phyloP scores from a whole-genome alignment of 2,329 filamentous ascomycete genomes.

The Chrysosporium queenslandicum region DNA sequence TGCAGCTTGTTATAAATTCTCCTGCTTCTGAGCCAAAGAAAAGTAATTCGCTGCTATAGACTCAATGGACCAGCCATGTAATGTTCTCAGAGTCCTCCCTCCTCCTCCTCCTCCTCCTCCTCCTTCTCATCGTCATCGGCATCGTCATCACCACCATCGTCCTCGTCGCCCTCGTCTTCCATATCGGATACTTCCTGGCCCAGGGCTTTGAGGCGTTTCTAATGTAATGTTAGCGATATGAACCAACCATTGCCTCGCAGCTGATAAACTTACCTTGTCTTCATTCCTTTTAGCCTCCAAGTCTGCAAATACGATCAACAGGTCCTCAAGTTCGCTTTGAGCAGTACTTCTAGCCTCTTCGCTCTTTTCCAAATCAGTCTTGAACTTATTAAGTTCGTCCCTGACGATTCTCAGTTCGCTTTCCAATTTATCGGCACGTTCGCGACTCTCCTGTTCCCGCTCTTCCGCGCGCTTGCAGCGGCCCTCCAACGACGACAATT shows the following conservation, averaged over 20 bases:
- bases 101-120: too few species aligned
- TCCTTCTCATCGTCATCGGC: too few species aligned
- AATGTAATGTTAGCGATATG: constrained; percentile 31
- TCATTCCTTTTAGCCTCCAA: constrained; percentile 64
- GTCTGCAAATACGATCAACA: constrained; percentile 71
- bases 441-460: constrained; percentile 30
- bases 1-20: background rate
- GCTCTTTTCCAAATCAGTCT: constrained; percentile 37
- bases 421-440: constrained; percentile 18
- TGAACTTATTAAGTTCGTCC: constrained; percentile 26
- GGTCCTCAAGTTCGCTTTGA: constrained; percentile 68
- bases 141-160: constrained; percentile 42
- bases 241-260: background rate
- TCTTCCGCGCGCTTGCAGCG: constrained; percentile 39
- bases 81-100: too few species aligned
- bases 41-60: background rate
- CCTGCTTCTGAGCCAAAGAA: background rate
- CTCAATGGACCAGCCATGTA: background rate
- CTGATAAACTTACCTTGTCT: constrained; percentile 55
- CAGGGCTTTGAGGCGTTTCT: constrained; percentile 53
- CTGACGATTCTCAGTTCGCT: constrained; percentile 21
- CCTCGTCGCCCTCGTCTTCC: constrained; percentile 55
- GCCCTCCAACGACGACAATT: constrained; percentile 39
- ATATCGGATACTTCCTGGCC: constrained; percentile 65
- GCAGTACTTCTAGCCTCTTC: constrained; percentile 53